A percentile compares a stretch with the other conserved stretches of the same genome.
These are phyloP conservation scores for Paralagenidium karlingii DNA, from an alignment of 352 stramenopile genomes.

Conservation along the genomic window DNA sequence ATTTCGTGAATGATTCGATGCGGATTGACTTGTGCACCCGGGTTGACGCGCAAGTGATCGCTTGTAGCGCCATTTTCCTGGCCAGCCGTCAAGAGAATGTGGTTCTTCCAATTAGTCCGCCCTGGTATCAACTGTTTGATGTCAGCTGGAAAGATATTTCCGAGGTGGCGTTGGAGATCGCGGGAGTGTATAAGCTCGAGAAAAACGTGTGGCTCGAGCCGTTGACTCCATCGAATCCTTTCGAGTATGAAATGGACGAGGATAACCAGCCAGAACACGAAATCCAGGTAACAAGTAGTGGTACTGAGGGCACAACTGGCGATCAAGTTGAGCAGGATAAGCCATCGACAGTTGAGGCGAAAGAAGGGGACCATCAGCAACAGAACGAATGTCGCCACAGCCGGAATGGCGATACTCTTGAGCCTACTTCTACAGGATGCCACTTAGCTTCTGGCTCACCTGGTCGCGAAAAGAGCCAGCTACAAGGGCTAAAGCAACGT, in stretches of 20 bases:
- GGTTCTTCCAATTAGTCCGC: constrained; percentile 32
- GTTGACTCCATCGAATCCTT: constrained; percentile 55
- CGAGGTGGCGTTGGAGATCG: constrained; percentile 31
- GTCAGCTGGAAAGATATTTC: constrained; percentile 38
- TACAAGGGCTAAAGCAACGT: too few relatives aligned
- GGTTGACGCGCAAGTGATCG: constrained; percentile 71
- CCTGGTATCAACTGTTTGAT: constrained; percentile 61
- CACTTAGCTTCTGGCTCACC: too few relatives aligned
- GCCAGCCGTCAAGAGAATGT: constrained; percentile 45
- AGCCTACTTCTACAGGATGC: too few relatives aligned
- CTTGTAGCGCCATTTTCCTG: constrained; percentile 85
- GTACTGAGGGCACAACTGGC: too few relatives aligned
- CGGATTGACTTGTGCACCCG: constrained; percentile 76
- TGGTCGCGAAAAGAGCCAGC: too few relatives aligned
- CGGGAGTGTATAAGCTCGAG: constrained; percentile 41
- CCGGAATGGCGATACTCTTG: too few relatives aligned
- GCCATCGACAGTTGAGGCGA: too few relatives aligned
- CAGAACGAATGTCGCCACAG: too few relatives aligned
- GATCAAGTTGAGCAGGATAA: too few relatives aligned
- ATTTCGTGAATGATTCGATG: constrained; percentile 86
- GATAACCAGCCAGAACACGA: too few relatives aligned
- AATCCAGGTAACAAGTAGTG: too few relatives aligned
- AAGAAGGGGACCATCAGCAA: too few relatives aligned
- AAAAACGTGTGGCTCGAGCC: constrained; percentile 48
- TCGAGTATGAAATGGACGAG: constrained; percentile 11